phyloP scores from a whole-genome alignment of 208 protist species.

The Leishmania tarentolae region DNA sequence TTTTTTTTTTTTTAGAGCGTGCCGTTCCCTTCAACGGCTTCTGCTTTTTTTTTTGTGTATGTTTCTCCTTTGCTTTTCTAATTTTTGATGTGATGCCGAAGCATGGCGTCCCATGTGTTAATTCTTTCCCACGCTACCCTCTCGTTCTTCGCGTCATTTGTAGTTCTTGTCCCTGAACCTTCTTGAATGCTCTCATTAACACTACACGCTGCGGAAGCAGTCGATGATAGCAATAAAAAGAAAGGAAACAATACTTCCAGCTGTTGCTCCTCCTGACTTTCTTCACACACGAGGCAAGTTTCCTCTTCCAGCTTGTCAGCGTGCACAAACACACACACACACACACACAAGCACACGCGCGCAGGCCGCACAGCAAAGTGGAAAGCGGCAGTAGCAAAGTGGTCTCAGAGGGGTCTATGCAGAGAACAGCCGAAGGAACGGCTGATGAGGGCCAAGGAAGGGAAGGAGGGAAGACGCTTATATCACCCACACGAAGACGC shows the following conservation, averaged over 20 bases:
- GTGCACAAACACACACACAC: not conserved
- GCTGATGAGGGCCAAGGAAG: not conserved
- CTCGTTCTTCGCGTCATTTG: not conserved
- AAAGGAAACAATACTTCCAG: not conserved
- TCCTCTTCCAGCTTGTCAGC: not conserved
- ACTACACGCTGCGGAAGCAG: not conserved
- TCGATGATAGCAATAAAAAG: not conserved
- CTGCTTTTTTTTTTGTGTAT: conserved; percentile 3
- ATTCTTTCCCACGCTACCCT: not conserved
- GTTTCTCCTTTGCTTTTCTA: conserved; percentile 5
- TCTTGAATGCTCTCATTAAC: not conserved
- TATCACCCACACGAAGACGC: too few species aligned
- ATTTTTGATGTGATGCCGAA: not conserved
- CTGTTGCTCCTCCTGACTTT: not conserved
- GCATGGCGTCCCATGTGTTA: not conserved
- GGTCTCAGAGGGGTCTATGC: too few species aligned
- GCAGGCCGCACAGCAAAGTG: too few species aligned
- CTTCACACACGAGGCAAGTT: not conserved
- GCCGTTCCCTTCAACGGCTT: not conserved
- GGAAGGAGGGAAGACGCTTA: not conserved
- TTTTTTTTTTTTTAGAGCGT: not conserved
- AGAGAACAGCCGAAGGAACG: not conserved
- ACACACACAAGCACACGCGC: not conserved
- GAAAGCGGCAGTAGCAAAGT: too few species aligned
- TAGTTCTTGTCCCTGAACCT: conserved; percentile 9